phyloP scores from a whole-genome alignment of 148 eudicot species.

The Agrostemma githago region DNA sequence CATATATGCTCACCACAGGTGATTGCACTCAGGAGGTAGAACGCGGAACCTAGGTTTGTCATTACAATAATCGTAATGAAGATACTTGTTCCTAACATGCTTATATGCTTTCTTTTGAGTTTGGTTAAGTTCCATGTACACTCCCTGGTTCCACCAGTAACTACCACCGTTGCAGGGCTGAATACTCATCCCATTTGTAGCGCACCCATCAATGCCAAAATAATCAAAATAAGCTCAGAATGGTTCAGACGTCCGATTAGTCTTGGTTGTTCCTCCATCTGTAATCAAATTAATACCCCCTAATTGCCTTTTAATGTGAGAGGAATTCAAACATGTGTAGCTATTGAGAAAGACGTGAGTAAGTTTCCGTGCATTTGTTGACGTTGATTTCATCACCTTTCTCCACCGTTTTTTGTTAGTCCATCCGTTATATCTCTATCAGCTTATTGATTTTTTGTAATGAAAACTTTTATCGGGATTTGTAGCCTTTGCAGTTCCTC shows the following conservation, averaged over 20 bases:
- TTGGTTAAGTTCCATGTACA: slow-evolving; percentile 19
- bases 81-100: slow-evolving; percentile 21
- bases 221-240: slow-evolving; percentile 31
- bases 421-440: no score
- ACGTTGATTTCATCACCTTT: no score
- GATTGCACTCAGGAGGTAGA: slow-evolving; percentile 31
- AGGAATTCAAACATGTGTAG: no score
- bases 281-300: no score
- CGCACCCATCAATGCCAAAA: slow-evolving; percentile 31
- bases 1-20: slow-evolving; percentile 14
- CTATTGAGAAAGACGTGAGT: no score
- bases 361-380: no score
- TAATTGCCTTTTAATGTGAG: no score
- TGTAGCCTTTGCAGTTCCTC: no score
- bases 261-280: slow-evolving; percentile 33
- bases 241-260: slow-evolving; percentile 26
- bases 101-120: slow-evolving; percentile 17
- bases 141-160: slow-evolving; percentile 32
- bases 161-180: slow-evolving; percentile 19
- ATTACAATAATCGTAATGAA: slow-evolving; percentile 33
- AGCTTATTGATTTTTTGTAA: no score
- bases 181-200: background rate
- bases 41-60: slow-evolving; percentile 22
- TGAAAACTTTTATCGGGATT: no score
- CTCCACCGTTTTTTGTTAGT: no score